phyloP scores from a whole-genome alignment of 73 alveolate species.

The Tetrahymena elliotti region DNA sequence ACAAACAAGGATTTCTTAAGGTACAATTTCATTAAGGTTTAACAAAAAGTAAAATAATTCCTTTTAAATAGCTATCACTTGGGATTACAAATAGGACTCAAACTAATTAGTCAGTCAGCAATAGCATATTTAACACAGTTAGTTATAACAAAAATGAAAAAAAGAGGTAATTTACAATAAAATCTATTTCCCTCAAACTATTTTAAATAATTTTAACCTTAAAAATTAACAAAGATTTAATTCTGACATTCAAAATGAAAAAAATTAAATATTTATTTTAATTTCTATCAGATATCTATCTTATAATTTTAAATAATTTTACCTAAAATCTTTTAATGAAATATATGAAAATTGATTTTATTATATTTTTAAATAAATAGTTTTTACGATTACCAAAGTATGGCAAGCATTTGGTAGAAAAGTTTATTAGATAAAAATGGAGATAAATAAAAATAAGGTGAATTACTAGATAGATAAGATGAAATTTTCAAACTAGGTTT shows the following conservation, averaged over 20 bases:
- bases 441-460: not conserved
- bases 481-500: not conserved
- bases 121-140: not conserved
- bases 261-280: no score
- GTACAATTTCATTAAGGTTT: not conserved
- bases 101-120: not conserved
- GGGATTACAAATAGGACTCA: not conserved
- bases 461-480: not conserved
- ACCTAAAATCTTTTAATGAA: not conserved
- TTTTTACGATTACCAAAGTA: not conserved
- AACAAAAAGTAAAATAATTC: no score
- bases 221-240: no score
- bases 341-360: not conserved
- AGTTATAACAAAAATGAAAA: not conserved
- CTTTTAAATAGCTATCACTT: not conserved
- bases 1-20: not conserved
- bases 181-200: no score
- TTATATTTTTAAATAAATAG: not conserved
- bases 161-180: not conserved
- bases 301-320: no score
- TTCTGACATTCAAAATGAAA: no score
- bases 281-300: no score
- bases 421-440: not conserved
- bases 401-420: not conserved
- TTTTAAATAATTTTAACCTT: no score